A percentile compares a stretch with the other conserved stretches of the same genome.
These are phyloP conservation scores for Aristolochia californica DNA, from an alignment of 164 flowering plant genomes.

Conservation along the genomic window DNA sequence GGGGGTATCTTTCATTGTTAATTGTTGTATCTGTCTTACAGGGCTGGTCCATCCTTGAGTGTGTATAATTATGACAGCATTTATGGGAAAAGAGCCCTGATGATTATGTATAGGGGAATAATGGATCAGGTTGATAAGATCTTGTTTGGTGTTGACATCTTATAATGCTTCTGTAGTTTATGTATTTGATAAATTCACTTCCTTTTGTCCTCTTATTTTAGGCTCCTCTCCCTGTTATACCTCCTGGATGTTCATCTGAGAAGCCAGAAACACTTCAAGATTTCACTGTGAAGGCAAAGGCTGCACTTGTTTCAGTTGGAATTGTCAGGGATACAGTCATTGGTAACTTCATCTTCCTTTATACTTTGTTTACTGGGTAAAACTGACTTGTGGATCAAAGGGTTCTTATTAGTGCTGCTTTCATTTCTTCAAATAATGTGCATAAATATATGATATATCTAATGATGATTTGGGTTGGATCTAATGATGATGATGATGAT, in stretches of 20 bases:
- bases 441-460: not conserved
- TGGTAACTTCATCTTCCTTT: conserved; percentile 31
- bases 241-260: conserved; percentile 84
- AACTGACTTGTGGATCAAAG: not conserved
- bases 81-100: conserved; percentile 77
- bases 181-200: not conserved
- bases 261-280: conserved; percentile 67
- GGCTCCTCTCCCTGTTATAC: conserved; percentile 77
- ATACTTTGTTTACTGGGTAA: not conserved
- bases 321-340: conserved; percentile 70
- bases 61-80: conserved; percentile 92
- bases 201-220: conserved; percentile 13
- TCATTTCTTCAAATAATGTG: no score
- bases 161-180: not conserved
- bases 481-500: no score
- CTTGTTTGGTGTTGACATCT: not conserved
- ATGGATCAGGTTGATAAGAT: conserved; percentile 73
- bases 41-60: conserved; percentile 93
- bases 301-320: conserved; percentile 90
- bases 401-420: no score
- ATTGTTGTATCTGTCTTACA: conserved; percentile 30
- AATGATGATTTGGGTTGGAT: conserved; percentile 1
- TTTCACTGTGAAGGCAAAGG: conserved; percentile 65
- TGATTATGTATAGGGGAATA: conserved; percentile 77
- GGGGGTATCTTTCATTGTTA: not conserved